Evolutionary conservation across 768 basidiomycete species (phyloP), one percentile per base, ranked within the genome.

Genomic region (Saitozyma podzolica): DNA sequence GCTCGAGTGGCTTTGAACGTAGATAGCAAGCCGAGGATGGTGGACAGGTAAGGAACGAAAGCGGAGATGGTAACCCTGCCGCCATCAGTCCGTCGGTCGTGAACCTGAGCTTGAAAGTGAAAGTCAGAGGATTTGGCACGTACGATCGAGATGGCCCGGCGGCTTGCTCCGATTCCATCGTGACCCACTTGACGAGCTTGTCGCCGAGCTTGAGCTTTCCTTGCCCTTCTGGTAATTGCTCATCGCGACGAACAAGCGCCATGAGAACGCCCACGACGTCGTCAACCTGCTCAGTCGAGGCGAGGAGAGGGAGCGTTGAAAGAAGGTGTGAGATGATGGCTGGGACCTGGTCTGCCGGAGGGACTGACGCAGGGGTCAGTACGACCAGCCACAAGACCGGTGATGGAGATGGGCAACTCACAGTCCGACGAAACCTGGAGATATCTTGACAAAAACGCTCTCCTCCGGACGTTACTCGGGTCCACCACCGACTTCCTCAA

Each of bases 141-240:
- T 63, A 90, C 89, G 85, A 85, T 66, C 85, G 78, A 37, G 82
- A 80, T 8, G 83, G 82, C 69, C 85, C 87, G 3, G 84, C 80
- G 17, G 88, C 81, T 51, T 82, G 84, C 5, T 83, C 82, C 0
- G 86, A 85, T 74, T 95, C 90, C 50, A 83, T 82, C 7, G 85
- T 82, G 8, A 91, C 80, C 90, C 91, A 94, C 49, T 85, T 89
- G 42, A 91, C 77, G 14, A 92, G 84, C 69, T 88, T 85, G 69
- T 90, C 72, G 9, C 71, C 68, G 3, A 89, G 83, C 41, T 88
- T 88, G 14, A 86, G 73, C 65, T 83, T 85, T 17, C 76, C 79
- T 62, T 83, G 83, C 9, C 67, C 69, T 9, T 69, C 69, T 20
- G 81, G 60, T 9, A 60, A 54, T 42, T 64, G 62, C 45, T 74